Base-by-base conservation (phyloP, 345 rosid genomes). In the Iberis pinnata region DNA sequence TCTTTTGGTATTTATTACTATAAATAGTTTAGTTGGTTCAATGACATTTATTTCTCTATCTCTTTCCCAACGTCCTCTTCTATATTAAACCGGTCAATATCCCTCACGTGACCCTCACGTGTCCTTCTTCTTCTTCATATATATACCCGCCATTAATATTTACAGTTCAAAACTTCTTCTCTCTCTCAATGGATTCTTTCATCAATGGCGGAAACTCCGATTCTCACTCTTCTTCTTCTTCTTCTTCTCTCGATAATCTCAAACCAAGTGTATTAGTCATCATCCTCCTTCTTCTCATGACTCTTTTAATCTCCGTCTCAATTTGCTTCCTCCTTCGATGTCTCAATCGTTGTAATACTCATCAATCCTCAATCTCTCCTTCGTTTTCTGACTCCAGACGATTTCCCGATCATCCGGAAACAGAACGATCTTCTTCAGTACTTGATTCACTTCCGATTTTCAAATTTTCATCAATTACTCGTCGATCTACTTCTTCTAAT, bases 371-470 rank as follows among this genome's bases (percentile, higher is more conserved):
- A 0, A 37, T 27, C 16, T 14, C 14, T 10, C 37, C 18, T 0
- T 70, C 79, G 12, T 44, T 70, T 2, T 19, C 18, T 0, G 68
- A 68, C 24, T 53, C 78, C 0, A 62, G 59, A 31, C 70, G 72
- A 8, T 53, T 61, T 43, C 48, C 77, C 24, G 57, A 62, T 20
- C 64, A 64, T 4, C 90, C 95, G 1, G 80, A 73, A 31, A 45
- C 63, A 4, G 67, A 61, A 4, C 44, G 60, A 0, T 50, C 73
- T 17, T 71, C 84, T 0, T n/a, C n/a, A n/a, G 54, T 68, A 7
- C 55, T 80, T 3, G 86, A 84, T 44, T 77, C 89, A 0, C 89
- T 92, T 35, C 98, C 98, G 17, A 53, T 85, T 43, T 88, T 92
- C 73, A 70, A 82, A 12, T 88, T 76, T 74, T 72, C 80, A 11